Base-by-base conservation (phyloP, 352 stramenopile species). In the Stramenopiles sp. region DNA sequence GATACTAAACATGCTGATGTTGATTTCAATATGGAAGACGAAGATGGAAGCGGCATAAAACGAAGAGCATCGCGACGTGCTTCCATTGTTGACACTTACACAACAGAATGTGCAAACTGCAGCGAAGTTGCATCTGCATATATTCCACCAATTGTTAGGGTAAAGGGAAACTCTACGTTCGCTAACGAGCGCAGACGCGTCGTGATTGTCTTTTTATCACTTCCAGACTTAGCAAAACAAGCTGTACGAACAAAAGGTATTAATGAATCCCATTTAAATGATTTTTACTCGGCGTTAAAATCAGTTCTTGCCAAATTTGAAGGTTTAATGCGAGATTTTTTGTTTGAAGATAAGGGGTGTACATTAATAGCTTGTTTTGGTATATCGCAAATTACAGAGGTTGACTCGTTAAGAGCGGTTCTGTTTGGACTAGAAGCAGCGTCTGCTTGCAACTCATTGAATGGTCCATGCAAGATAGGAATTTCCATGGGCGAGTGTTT, bases 321-420 rank as follows among this genome's bases (percentile, higher is more conserved):
- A 82, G 86, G 86, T 27, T 85, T 85, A 44, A 84, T 88, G 22
- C 67, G 86, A 75, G 86, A 89, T 80, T 86, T 89, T 81, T 80
- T 89, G 0, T 88, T 87, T 67, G 86, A 89, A 78, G 86, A 89
- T 82, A 89, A 89, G 84, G 86, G 86, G 0, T 87, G 85, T 76
- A 85, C 87, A 30, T 89, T 88, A 81, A 89, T 89, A 80, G 87
- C 86, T 22, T 82, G 88, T 31, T 89, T 89, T 80, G 86, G 86
- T 22, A 86, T 86, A 30, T 81, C 84, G 30, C 44, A 82, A 7
- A 30, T 71, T 25, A 44, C 83, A 25, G 82, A 85, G 82, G 84
- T 88, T 80, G 86, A 83, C 76, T 82, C 85, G 83, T 67, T 85
- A n/a, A 81, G 44, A 81, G 84, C 85, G 22, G 86, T 86, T 44